These are phyloP conservation scores for Penicillium silybi DNA, from an alignment of 495 filamentous ascomycete genomes.

Conservation along the genomic window DNA sequence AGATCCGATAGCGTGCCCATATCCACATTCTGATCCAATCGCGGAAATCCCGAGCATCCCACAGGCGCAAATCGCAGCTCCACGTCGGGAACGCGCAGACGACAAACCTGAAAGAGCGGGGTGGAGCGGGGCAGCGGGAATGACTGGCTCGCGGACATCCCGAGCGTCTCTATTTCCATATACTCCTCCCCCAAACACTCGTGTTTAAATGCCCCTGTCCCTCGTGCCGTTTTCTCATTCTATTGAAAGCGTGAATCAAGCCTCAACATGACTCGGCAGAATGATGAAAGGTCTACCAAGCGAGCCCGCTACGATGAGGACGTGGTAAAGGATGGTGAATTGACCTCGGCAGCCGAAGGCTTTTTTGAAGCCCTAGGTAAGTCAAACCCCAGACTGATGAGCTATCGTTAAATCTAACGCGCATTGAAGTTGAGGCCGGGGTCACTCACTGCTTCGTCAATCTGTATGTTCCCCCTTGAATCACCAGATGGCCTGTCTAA, in stretches of 20 bases:
- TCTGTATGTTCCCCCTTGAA: constrained; percentile 9
- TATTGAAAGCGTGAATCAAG: too few species aligned
- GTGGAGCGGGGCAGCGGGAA: background rate
- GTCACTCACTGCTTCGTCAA: constrained; percentile 24
- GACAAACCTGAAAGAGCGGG: background rate
- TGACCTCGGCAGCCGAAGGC: constrained; percentile 18
- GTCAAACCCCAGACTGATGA: background rate
- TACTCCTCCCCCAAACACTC: background rate
- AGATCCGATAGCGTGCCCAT: too few species aligned
- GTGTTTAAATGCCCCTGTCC: background rate
- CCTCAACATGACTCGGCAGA: too few species aligned
- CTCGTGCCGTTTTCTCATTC: background rate
- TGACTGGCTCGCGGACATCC: constrained; percentile 5
- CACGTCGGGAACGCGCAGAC: too few species aligned
- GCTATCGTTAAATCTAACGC: background rate
- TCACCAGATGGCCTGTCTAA: background rate
- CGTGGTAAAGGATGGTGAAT: background rate
- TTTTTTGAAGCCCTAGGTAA: constrained; percentile 23
- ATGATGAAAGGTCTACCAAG: background rate
- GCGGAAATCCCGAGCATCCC: background rate
- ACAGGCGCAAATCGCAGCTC: background rate
- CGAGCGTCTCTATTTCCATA: background rate
- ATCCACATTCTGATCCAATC: background rate
- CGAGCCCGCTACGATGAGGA: constrained; percentile 10
- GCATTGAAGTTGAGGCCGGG: constrained; percentile 15